Base-by-base conservation (phyloP, 2,329 filamentous ascomycete species). In the Geoglossum cookeanum region DNA sequence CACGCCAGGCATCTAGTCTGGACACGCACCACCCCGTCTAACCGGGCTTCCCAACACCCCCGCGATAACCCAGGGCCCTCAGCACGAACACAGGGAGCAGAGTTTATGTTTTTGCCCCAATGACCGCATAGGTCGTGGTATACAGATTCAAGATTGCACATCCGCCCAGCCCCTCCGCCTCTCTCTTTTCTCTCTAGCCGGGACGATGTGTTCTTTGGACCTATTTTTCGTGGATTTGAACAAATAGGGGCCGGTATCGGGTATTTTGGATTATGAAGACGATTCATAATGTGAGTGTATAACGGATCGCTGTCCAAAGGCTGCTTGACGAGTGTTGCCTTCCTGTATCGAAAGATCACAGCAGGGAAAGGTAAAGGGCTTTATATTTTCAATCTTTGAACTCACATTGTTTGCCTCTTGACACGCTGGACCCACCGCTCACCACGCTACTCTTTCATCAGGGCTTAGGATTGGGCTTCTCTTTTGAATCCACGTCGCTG, bases 61-160 rank as follows among this genome's bases (percentile, higher is more conserved):
- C 8, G n/a, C 11, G 29, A 39, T 4, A 45, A 13, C n/a, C 39
- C 54, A 5, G 7, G 6, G 35, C 6, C 17, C 32, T 30, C 4
- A 1, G 32, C 8, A 11, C 54, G 15, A 30, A 29, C 35, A 37
- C 54, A 55, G n/a, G 54, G 54, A 22, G 29, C 13, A 3, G 54
- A 55, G 17, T 55, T 55, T 22, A 33, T 22, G 29, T 55, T 35
- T 22, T 8, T n/a, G 5, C 54, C 54, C 54, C 54, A 55, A 27
- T 55, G 54, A 13, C 54, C 54, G 17, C 54, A 55, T 9, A 37
- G 35, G 6, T 45, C 32, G 44, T 55, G 54, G n/a, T 17, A 55
- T 3, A 29, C 22, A 9, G 54, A 55, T 29, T 55, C 54, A n/a
- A 55, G 22, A 3, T n/a, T n/a, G 33, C 54, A 55, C 54, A 55